Evolutionary conservation across 495 filamentous ascomycete genomes (phyloP).

Genomic region (Lophiostoma macrostomum): DNA sequence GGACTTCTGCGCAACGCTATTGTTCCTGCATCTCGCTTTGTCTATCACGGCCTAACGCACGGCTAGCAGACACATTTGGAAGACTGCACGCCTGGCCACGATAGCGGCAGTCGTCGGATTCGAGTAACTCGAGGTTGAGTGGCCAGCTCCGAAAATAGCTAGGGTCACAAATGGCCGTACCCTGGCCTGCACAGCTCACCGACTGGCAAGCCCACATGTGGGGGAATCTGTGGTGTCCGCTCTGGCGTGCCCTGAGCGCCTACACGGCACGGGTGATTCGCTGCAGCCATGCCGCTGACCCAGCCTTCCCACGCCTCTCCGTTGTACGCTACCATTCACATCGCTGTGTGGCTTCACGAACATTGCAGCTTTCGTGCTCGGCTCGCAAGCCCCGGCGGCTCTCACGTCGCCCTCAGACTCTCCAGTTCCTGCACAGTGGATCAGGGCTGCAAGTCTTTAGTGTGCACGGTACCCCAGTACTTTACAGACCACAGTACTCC

Average conservation of each 20-base stretch:
- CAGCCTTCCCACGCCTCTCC: not conserved
- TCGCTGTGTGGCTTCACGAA: constrained; percentile 7
- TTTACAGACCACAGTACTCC: no score
- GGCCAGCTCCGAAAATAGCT: constrained; percentile 12
- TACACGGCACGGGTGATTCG: constrained; percentile 19
- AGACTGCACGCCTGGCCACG: no score
- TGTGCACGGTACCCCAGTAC: constrained; percentile 1
- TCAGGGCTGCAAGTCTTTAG: not conserved
- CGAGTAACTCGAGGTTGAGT: no score
- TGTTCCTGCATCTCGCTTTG: constrained; percentile 7
- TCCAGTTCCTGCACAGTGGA: constrained; percentile 5
- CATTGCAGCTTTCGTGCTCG: not conserved
- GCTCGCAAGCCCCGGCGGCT: not conserved
- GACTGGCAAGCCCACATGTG: not conserved
- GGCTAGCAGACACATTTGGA: not conserved
- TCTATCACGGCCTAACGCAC: constrained; percentile 23
- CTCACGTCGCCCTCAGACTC: not conserved
- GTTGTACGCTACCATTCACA: constrained; percentile 15
- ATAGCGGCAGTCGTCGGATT: not conserved
- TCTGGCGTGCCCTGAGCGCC: constrained; percentile 11
- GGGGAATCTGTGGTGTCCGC: not conserved
- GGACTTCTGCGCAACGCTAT: no score
- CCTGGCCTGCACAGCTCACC: not conserved
- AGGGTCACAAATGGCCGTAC: constrained; percentile 1
- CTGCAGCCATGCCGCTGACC: constrained; percentile 1